A percentile compares a stretch with the other conserved stretches of the same genome.
Evolutionary conservation across 2,329 filamentous ascomycete genomes (phyloP).

Genomic region (Colletotrichum sp.): DNA sequence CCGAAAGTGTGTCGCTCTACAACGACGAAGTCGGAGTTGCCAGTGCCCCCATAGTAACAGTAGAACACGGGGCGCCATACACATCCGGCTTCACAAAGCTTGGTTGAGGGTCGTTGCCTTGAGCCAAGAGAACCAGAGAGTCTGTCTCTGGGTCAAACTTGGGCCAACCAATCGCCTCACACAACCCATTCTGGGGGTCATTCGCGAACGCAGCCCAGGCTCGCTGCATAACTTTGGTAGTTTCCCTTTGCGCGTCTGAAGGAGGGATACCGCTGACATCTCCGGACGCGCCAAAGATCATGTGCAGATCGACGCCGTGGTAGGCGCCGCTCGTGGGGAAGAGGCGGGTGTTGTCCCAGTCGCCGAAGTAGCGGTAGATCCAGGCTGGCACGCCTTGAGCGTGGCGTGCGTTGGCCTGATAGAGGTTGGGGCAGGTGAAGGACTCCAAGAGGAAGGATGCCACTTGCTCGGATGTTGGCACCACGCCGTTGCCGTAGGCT

Average conservation of each 20-base stretch:
- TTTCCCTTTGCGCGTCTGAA: slow-evolving; percentile 29
- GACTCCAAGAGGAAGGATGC: slow-evolving; percentile 45
- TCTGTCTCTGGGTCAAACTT: slow-evolving; percentile 28
- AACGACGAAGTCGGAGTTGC: neutral
- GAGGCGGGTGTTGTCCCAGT: slow-evolving; percentile 53
- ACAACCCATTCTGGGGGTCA: slow-evolving; percentile 39
- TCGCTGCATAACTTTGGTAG: slow-evolving; percentile 40
- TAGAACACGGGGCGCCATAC: slow-evolving; percentile 29
- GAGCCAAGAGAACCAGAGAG: slow-evolving; percentile 30
- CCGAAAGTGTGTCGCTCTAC: neutral
- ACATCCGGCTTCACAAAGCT: slow-evolving; percentile 27
- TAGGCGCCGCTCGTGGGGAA: slow-evolving; percentile 52
- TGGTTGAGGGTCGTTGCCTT: slow-evolving; percentile 25
- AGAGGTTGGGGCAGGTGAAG: slow-evolving; percentile 49
- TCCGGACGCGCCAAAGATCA: slow-evolving; percentile 47
- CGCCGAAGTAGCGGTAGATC: slow-evolving; percentile 52
- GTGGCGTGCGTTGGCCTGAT: slow-evolving; percentile 39
- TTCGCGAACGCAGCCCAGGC: slow-evolving; percentile 45
- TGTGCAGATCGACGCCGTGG: slow-evolving; percentile 52
- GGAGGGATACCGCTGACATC: slow-evolving; percentile 42
- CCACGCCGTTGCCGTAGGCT: slow-evolving; percentile 41
- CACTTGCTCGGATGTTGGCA: slow-evolving; percentile 42
- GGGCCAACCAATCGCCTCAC: slow-evolving; percentile 39
- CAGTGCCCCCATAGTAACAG: slow-evolving; percentile 26
- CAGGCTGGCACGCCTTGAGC: slow-evolving; percentile 41